Conservation (phyloP, 805 yeast genomes). For the Yarrowia alimentaria region DNA sequence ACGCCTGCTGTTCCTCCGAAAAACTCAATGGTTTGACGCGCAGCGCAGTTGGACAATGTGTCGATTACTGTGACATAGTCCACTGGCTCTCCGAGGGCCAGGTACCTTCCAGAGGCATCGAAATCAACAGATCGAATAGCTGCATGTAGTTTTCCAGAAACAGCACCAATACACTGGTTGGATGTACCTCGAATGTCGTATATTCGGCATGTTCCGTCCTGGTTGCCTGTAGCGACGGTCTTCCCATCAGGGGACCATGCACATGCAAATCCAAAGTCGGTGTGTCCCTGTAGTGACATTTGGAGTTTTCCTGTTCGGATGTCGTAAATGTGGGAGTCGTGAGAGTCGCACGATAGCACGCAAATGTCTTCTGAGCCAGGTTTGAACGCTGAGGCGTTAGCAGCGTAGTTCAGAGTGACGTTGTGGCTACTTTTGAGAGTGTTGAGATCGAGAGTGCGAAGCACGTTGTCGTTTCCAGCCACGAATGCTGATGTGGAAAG, state of each 20-base stretch:
- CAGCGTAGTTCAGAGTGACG: conserved; percentile 46
- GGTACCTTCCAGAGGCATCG: conserved; percentile 46
- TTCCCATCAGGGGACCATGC: conserved; percentile 49
- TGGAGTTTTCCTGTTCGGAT: conserved; percentile 37
- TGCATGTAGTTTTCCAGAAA: conserved; percentile 39
- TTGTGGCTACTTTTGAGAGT: conserved; percentile 32
- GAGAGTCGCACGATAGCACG: conserved; percentile 53
- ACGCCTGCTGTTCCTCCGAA: conserved; percentile 62
- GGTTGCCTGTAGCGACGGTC: conserved; percentile 55
- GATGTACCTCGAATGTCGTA: conserved; percentile 49
- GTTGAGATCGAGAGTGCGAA: conserved; percentile 46
- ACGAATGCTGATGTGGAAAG: conserved; percentile 39
- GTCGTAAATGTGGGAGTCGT: conserved; percentile 48
- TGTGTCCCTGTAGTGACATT: conserved; percentile 46
- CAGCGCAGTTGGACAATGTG: conserved; percentile 32
- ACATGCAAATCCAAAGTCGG: conserved; percentile 58
- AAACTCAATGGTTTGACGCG: conserved; percentile 51
- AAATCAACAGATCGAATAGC: conserved; percentile 56
- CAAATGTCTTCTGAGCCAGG: conserved; percentile 44
- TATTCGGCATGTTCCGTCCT: conserved; percentile 55
- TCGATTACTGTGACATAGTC: conserved; percentile 56
- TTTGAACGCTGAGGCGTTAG: conserved; percentile 49
- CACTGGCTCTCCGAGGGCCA: conserved; percentile 58
- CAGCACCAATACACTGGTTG: conserved; percentile 27
- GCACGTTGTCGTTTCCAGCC: conserved; percentile 51